These are phyloP conservation scores for Cucurbita pepo DNA, from an alignment of 306 rosid genomes.

Conservation along the genomic window DNA sequence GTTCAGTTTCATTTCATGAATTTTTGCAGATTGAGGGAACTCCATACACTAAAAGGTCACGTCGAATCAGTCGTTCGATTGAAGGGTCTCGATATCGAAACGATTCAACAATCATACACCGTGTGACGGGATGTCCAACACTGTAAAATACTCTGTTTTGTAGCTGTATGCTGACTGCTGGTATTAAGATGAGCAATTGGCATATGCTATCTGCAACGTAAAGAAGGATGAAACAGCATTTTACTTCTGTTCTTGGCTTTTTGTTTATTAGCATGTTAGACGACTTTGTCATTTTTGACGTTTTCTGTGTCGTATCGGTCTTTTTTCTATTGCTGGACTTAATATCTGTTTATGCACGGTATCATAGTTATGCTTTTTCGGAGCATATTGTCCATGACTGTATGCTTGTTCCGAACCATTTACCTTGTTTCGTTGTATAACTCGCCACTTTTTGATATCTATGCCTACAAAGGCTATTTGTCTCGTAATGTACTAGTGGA, in stretches of 20 bases:
- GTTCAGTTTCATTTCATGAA: not conserved
- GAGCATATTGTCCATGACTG: no score
- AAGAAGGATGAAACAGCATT: not conserved
- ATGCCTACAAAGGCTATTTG: no score
- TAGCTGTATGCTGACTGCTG: not conserved
- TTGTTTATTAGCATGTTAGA: not conserved
- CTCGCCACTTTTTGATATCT: no score
- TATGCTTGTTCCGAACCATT: no score
- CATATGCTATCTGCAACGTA: not conserved
- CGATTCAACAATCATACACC: constrained; percentile 94
- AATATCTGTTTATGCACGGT: not conserved
- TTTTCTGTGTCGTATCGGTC: not conserved
- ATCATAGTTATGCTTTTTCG: no score
- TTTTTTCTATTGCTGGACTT: not conserved
- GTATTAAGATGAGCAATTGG: not conserved
- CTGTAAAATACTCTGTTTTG: constrained; percentile 1
- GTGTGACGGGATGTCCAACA: constrained; percentile 25
- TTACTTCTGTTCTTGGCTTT: not conserved
- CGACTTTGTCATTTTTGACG: not conserved
- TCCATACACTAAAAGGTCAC: constrained; percentile 82
- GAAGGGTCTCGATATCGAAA: constrained; percentile 92
- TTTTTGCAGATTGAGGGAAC: constrained; percentile 70
- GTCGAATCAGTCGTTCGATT: constrained; percentile 96
- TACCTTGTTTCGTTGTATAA: no score
- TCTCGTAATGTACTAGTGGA: no score